Percentiles rank a stretch among this genome's conserved stretches.
Conservation (phyloP, 1,284 basidiomycete genomes). For the Pascua sp. region DNA sequence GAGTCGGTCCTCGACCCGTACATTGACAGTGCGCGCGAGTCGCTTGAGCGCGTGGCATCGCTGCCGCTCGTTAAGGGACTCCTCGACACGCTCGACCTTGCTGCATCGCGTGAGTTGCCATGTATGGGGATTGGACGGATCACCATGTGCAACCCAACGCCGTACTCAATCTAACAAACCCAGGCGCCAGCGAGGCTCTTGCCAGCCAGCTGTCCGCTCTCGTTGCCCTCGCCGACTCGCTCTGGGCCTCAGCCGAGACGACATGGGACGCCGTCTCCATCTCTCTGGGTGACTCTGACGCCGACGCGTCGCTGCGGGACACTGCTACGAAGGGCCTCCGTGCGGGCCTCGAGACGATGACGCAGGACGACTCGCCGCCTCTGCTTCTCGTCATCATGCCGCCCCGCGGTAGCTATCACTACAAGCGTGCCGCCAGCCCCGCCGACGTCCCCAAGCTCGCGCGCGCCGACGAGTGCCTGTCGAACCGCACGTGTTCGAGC, state of each 20-base stretch:
- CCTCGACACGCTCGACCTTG: slow-evolving; percentile 14
- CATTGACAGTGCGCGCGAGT: slow-evolving; percentile 9
- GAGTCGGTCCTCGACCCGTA: slow-evolving; percentile 13
- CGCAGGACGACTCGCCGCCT: slow-evolving; percentile 37
- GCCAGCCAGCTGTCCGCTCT: slow-evolving; percentile 42
- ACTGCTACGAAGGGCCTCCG: slow-evolving; percentile 37
- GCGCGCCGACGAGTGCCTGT: slow-evolving; percentile 23
- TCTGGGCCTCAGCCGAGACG: slow-evolving; percentile 23
- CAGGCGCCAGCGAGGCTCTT: slow-evolving; percentile 40
- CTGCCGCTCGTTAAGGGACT: slow-evolving; percentile 16
- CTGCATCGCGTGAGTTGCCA: slow-evolving; percentile 3
- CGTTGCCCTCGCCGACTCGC: slow-evolving; percentile 39
- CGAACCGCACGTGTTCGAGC: slow-evolving; percentile 32
- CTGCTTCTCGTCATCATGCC: slow-evolving; percentile 42
- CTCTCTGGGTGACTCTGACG: slow-evolving; percentile 28
- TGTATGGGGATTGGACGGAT: background rate
- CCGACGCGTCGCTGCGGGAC: slow-evolving; percentile 35
- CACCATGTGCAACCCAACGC: no score
- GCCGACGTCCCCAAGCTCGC: background rate
- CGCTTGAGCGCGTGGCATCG: slow-evolving; percentile 3
- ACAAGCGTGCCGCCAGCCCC: slow-evolving; percentile 12
- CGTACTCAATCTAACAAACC: slow-evolving; percentile 6
- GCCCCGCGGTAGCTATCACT: slow-evolving; percentile 3
- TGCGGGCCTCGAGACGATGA: slow-evolving; percentile 46
- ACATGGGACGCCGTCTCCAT: slow-evolving; percentile 45